Evolutionary conservation across 441 rosid species (phyloP), one percentile per base, ranked within the genome.

Genomic region (Populus hybrid): DNA sequence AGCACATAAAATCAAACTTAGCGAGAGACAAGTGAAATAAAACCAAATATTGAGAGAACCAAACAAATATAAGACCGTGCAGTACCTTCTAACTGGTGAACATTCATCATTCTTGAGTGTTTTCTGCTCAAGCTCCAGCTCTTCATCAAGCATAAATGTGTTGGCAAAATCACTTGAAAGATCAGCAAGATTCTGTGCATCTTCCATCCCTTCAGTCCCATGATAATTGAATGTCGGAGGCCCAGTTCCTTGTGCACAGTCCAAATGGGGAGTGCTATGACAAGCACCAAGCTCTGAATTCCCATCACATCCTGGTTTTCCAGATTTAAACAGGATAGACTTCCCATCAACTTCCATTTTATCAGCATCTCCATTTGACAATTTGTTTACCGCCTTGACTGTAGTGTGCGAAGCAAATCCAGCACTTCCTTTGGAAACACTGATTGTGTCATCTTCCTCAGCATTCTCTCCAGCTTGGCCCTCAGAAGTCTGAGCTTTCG

Each of bases 61-160:
- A 46, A 63, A 74, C 63, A 35, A 23, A 18, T 46, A 21, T 34
- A 21, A 67, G 66, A 78, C 5, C 68, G 81, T 67, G 73, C 66
- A 73, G 69, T 89, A 95, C 98, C 98, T 93, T 81, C 85, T 86
- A 71, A 72, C 73, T 59, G 86, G 70, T 69, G 86, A 87, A 75
- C 69, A 69, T 67, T 69, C 84, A 81, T 90, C 86, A 78, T 79
- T 87, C 81, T 89, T 87, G 24, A 36, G 85, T 69, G 84, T 83
- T 82, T 82, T 94, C 80, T 91, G 97, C 88, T 92, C 97, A 54
- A 93, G 88, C 87, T 94, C 98, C 73, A 94, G 83, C 82, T 97
- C 99, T 86, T 97, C 98, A 73, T 97, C 98, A 82, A 93, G 93
- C 95, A 93, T 88, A 84, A 96, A 96, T 69, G 98, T 93, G 78